Conservation (phyloP, 1,284 basidiomycete species). For the Ceratobasidium sp. region DNA sequence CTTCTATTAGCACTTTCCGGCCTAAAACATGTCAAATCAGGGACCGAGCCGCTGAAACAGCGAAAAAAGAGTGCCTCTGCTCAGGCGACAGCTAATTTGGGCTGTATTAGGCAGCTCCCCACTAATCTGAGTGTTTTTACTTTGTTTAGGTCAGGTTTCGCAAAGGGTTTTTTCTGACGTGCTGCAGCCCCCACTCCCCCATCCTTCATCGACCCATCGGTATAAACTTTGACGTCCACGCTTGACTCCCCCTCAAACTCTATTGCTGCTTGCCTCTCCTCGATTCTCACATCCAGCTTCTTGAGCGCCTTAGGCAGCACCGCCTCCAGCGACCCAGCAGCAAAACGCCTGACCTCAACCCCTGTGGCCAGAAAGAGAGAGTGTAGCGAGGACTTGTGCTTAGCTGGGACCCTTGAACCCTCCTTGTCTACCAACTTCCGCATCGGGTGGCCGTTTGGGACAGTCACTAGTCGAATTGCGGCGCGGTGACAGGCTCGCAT, state of each 20-base stretch:
- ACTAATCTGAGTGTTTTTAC: too few relatives aligned
- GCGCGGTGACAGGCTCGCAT: not conserved
- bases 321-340: too few relatives aligned
- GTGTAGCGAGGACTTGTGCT: slow-evolving; percentile 4
- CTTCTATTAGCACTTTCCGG: too few relatives aligned
- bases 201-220: slow-evolving; percentile 26
- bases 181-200: slow-evolving; percentile 22
- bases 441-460: slow-evolving; percentile 2
- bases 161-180: too few relatives aligned
- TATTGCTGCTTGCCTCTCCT: not conserved
- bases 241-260: not conserved
- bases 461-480: not conserved
- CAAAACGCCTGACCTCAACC: not conserved
- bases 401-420: not conserved
- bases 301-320: too few relatives aligned
- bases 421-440: not conserved
- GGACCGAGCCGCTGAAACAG: too few relatives aligned
- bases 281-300: not conserved
- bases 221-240: slow-evolving; percentile 17
- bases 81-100: too few relatives aligned
- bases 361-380: not conserved
- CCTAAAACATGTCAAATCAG: too few relatives aligned
- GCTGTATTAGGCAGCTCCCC: too few relatives aligned
- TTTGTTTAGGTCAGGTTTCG: too few relatives aligned
- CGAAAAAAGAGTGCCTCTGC: too few relatives aligned